These are phyloP conservation scores for Citrus reticulata DNA, from an alignment of 345 rosid species.

Conservation along the genomic window DNA sequence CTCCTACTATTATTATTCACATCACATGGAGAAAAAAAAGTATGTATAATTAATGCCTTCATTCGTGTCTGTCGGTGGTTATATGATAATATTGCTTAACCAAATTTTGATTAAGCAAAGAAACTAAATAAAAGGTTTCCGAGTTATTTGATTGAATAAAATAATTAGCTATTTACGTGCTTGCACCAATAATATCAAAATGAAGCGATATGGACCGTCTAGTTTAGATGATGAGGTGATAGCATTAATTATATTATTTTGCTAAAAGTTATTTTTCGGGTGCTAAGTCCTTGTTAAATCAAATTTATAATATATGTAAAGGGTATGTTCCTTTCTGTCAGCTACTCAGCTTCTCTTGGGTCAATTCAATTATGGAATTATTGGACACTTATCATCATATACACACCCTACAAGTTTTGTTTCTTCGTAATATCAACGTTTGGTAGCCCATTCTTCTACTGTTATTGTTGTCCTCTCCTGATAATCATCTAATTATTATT, in stretches of 20 bases:
- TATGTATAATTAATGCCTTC: background rate
- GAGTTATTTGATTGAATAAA: background rate
- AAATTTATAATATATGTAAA: background rate
- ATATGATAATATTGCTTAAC: constrained; percentile 8
- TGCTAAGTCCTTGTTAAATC: background rate
- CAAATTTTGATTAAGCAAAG: background rate
- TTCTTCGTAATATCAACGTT: constrained; percentile 2
- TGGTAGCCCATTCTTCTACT: constrained; percentile 1
- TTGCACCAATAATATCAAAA: background rate
- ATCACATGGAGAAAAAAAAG: background rate
- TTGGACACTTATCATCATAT: constrained; percentile 5
- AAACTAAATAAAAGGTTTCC: background rate
- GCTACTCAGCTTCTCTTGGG: background rate
- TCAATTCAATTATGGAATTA: background rate
- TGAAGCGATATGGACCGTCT: constrained; percentile 1
- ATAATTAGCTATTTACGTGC: background rate
- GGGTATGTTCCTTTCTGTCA: constrained; percentile 1
- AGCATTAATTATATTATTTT: background rate
- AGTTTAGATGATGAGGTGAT: background rate
- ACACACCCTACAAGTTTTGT: background rate
- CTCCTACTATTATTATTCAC: background rate
- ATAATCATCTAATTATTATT: too few species aligned
- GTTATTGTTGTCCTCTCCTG: too few species aligned
- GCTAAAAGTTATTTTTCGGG: background rate
- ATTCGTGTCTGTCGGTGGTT: background rate